phyloP scores from a whole-genome alignment of 164 flowering plant species.

The Piper betle region DNA sequence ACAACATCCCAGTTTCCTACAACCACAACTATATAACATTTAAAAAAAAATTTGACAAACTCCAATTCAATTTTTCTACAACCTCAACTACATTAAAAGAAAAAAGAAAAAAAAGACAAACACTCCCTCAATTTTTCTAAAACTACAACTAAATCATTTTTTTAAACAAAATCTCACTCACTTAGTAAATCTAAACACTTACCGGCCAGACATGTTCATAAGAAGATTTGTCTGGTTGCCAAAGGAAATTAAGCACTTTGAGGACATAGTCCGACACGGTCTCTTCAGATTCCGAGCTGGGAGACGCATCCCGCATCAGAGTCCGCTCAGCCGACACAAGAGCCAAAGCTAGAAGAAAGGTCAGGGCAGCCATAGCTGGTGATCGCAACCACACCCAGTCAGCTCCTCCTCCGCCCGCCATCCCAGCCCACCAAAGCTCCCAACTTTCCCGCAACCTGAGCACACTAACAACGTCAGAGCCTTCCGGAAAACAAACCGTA shows the following conservation, averaged over 20 bases:
- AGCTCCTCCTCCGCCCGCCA: neutral
- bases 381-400: conserved; percentile 22
- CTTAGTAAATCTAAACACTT: conserved; percentile 11
- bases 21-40: neutral
- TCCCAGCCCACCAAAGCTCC: neutral
- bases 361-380: conserved; percentile 16
- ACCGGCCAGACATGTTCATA: conserved; percentile 98
- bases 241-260: conserved; percentile 40
- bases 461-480: too few relatives aligned
- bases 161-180: neutral
- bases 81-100: neutral
- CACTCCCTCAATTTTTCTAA: too few relatives aligned
- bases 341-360: conserved; percentile 37
- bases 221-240: conserved; percentile 47
- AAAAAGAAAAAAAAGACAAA: neutral
- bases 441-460: too few relatives aligned
- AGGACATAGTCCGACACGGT: conserved; percentile 17
- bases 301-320: conserved; percentile 20
- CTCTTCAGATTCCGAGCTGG: conserved; percentile 8
- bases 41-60: too few relatives aligned
- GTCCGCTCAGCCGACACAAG: conserved; percentile 62
- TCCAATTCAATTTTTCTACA: too few relatives aligned
- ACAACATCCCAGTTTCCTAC: neutral
- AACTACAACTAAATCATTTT: too few relatives aligned
- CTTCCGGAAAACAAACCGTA: too few relatives aligned